phyloP scores from a whole-genome alignment of 495 filamentous ascomycete species.

The Penicillium pulvis region DNA sequence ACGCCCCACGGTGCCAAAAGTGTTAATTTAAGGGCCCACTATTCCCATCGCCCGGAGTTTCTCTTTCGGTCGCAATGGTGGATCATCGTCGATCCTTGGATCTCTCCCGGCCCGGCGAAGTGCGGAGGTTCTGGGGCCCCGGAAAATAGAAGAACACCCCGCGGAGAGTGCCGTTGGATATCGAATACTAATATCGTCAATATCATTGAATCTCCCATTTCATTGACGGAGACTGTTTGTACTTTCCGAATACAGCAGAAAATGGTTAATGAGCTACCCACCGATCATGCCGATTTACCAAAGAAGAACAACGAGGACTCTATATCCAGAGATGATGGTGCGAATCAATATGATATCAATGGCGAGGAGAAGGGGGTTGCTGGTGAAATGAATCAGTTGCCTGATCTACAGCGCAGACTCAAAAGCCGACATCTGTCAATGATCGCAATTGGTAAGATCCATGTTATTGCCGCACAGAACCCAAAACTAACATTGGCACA shows the following conservation, averaged over 20 bases:
- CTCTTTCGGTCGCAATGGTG: constrained; percentile 4
- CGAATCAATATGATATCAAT: background rate
- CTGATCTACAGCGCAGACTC: constrained; percentile 5
- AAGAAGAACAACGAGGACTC: background rate
- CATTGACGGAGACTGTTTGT: background rate
- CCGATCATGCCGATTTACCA: background rate
- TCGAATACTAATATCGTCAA: background rate
- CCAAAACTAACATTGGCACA: constrained; percentile 14
- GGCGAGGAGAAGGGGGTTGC: background rate
- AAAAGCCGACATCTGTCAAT: constrained; percentile 9
- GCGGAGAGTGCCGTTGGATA: background rate
- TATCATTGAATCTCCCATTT: background rate
- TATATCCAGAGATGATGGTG: background rate
- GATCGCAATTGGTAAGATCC: constrained; percentile 9
- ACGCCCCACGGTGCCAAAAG: background rate
- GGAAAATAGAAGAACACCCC: background rate
- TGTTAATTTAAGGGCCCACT: background rate
- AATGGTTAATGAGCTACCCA: background rate
- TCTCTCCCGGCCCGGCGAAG: constrained; percentile 3
- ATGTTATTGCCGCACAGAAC: background rate
- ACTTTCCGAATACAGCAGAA: background rate
- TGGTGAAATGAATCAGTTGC: constrained; percentile 3
- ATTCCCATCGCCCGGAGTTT: background rate
- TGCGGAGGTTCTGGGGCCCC: background rate
- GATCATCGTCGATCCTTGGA: background rate